Conservation (phyloP, 305 asterid genomes). For the Fraxinus xanthoxyloides region DNA sequence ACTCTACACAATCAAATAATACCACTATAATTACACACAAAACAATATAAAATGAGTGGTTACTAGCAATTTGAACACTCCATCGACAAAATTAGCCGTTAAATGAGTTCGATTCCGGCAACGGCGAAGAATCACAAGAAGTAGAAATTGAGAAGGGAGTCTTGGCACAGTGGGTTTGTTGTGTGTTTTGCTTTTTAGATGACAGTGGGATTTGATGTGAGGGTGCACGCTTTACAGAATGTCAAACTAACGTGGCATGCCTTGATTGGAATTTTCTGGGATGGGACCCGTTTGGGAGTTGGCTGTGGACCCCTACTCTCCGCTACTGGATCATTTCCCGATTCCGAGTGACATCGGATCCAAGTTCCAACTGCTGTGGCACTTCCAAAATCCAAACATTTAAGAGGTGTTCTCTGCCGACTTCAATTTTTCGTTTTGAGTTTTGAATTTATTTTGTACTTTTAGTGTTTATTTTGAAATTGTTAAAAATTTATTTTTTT, state of each 20-base stretch:
- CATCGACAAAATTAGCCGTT: slow-evolving; percentile 11
- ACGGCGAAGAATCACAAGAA: slow-evolving; percentile 40
- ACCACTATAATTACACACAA: slow-evolving; percentile 13
- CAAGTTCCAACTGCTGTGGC: background rate
- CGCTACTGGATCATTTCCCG: background rate
- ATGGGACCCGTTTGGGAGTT: slow-evolving; percentile 20
- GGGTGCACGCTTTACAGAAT: slow-evolving; percentile 52
- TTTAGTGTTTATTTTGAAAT: no score
- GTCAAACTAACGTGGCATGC: slow-evolving; percentile 41
- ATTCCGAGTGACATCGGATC: background rate
- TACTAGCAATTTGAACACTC: slow-evolving; percentile 4
- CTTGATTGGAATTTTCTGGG: slow-evolving; percentile 11
- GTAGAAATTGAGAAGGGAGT: slow-evolving; percentile 30
- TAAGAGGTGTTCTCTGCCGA: no score
- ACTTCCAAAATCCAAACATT: no score
- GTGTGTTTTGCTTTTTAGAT: slow-evolving; percentile 15
- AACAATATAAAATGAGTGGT: background rate
- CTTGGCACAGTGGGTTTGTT: background rate
- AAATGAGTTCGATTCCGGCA: slow-evolving; percentile 25
- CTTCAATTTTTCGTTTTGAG: no score
- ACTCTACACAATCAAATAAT: background rate
- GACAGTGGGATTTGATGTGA: slow-evolving; percentile 35
- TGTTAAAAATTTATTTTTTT: no score
- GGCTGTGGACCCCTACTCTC: slow-evolving; percentile 21
- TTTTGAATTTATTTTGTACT: no score